These are phyloP conservation scores for Fragaria nilgerrensis DNA, from an alignment of 306 rosid species.

Conservation along the genomic window DNA sequence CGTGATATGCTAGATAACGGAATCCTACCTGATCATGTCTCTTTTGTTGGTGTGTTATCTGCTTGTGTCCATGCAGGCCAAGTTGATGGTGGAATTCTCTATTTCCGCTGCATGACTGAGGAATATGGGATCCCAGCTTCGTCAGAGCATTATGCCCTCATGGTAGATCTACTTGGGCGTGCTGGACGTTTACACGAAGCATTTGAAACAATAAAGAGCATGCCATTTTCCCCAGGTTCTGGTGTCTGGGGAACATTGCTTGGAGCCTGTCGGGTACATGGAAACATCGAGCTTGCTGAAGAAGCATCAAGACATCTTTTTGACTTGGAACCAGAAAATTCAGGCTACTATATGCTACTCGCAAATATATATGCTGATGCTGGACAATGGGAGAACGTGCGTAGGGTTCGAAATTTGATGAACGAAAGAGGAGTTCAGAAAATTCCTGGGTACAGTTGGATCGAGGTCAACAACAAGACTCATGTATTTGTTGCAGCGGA, in stretches of 20 bases:
- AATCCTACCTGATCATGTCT: constrained; percentile 70
- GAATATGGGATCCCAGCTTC: constrained; percentile 55
- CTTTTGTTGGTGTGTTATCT: constrained; percentile 74
- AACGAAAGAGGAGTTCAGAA: constrained; percentile 70
- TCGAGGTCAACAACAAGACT: constrained; percentile 62
- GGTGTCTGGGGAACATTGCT: constrained; percentile 90
- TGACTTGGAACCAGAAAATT: constrained; percentile 63
- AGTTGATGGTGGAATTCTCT: constrained; percentile 55
- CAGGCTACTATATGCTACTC: constrained; percentile 77
- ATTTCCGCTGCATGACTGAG: constrained; percentile 61
- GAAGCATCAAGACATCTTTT: constrained; percentile 58
- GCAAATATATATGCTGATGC: constrained; percentile 70
- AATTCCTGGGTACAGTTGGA: constrained; percentile 80
- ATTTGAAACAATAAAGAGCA: constrained; percentile 56
- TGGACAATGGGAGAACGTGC: constrained; percentile 70
- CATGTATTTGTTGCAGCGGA: constrained; percentile 75
- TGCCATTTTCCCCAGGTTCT: constrained; percentile 77
- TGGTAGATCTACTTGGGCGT: constrained; percentile 79
- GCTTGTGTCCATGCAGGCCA: constrained; percentile 82
- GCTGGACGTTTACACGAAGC: constrained; percentile 68
- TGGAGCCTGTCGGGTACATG: constrained; percentile 82
- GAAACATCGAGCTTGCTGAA: constrained; percentile 69
- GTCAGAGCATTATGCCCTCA: constrained; percentile 76
- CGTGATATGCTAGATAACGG: constrained; percentile 54
- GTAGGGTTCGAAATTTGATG: constrained; percentile 61